A percentile compares a stretch with the other conserved stretches of the same genome.
Conservation (phyloP, 352 stramenopile genomes). For the Pythium myriotylum region DNA sequence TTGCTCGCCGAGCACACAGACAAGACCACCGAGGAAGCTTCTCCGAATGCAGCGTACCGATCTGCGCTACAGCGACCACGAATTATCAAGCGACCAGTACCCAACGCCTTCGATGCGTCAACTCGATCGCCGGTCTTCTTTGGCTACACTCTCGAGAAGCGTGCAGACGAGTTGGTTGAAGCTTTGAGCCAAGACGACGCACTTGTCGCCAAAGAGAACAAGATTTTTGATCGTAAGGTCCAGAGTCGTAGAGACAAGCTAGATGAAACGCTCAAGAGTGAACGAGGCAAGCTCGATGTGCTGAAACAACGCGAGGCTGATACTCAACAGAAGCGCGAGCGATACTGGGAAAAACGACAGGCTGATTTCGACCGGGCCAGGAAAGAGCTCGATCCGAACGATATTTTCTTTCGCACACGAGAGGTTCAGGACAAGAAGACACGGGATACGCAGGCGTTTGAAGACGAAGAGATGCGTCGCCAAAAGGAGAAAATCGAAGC, state of each 20-base stretch:
- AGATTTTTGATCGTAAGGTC: constrained; percentile 61
- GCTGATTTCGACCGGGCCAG: constrained; percentile 67
- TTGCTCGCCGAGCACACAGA: constrained; percentile 33
- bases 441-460: constrained; percentile 48
- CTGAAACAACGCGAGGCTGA: constrained; percentile 55
- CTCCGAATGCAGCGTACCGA: constrained; percentile 28
- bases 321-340: constrained; percentile 49
- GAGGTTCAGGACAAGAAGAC: constrained; percentile 66
- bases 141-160: constrained; percentile 56
- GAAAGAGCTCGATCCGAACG: constrained; percentile 74
- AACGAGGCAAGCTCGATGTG: constrained; percentile 62
- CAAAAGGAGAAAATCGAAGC: constrained; percentile 47
- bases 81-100: constrained; percentile 50
- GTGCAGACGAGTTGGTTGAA: constrained; percentile 41
- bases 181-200: constrained; percentile 35
- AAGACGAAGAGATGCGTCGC: constrained; percentile 55
- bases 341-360: constrained; percentile 62
- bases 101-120: constrained; percentile 46
- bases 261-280: constrained; percentile 34
- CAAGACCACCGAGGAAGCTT: constrained; percentile 18
- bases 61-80: constrained; percentile 45
- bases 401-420: constrained; percentile 76
- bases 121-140: constrained; percentile 72
- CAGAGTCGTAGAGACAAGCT: constrained; percentile 38
- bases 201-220: constrained; percentile 38